Percentiles rank a stretch among this genome's conserved stretches.
These are phyloP conservation scores for Stellera chamaejasme DNA, from an alignment of 345 rosid genomes.

Conservation along the genomic window DNA sequence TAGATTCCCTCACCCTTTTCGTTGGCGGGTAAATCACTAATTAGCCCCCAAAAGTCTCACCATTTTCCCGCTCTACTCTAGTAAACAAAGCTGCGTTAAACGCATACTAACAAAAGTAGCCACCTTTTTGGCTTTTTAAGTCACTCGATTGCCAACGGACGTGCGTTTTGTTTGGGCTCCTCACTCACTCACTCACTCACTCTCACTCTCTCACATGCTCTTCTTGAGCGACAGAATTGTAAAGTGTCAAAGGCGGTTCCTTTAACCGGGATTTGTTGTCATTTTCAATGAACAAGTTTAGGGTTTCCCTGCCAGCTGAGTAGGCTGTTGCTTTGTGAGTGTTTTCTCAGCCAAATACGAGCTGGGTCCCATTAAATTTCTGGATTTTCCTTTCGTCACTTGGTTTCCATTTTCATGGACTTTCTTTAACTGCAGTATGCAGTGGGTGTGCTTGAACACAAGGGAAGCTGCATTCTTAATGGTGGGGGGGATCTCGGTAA, in stretches of 20 bases:
- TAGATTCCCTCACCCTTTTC: slow-evolving; percentile 10
- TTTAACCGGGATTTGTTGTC: slow-evolving; percentile 23
- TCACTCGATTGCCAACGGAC: slow-evolving; percentile 6
- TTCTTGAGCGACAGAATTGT: not conserved
- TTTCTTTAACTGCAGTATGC: slow-evolving; percentile 6
- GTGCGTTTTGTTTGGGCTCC: slow-evolving; percentile 9
- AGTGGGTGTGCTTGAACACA: slow-evolving; percentile 13
- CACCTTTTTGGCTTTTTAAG: slow-evolving; percentile 3
- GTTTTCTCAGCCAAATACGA: slow-evolving; percentile 12
- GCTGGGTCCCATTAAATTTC: slow-evolving; percentile 26
- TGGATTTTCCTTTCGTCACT: slow-evolving; percentile 10
- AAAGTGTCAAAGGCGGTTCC: slow-evolving; percentile 17
- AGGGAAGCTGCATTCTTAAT: slow-evolving; percentile 30
- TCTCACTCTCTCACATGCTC: slow-evolving; percentile 9
- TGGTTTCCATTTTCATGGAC: slow-evolving; percentile 12
- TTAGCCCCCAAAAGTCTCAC: slow-evolving; percentile 2
- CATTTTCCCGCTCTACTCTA: slow-evolving; percentile 31
- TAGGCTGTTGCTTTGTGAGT: slow-evolving; percentile 9
- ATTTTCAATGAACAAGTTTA: slow-evolving; percentile 20
- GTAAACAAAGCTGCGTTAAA: slow-evolving; percentile 6
- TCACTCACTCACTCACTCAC: slow-evolving; percentile 13
- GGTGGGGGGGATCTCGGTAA: slow-evolving; percentile 31
- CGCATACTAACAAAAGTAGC: not conserved
- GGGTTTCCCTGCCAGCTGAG: slow-evolving; percentile 15
- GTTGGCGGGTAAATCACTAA: slow-evolving; percentile 55